Base-by-base conservation (phyloP, 1,284 basidiomycete genomes). In the Prillingera fragicola region DNA sequence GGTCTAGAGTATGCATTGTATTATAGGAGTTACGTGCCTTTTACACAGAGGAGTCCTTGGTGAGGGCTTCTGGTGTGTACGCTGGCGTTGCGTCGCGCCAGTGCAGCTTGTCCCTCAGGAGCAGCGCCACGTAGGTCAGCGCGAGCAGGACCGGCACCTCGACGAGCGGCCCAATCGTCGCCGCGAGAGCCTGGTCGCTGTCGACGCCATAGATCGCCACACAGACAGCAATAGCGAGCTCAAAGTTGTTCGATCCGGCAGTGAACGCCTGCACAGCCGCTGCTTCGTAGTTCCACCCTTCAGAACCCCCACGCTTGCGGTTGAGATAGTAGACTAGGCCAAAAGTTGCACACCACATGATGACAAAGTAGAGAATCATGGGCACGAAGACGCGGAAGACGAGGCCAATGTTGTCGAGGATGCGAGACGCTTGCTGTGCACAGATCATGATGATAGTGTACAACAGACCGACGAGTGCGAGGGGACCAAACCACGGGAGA, bases 331-430 rank as follows among this genome's bases (percentile, higher is more conserved):
- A 80, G 14, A 85, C 69, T 13, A 80, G 57, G 26, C 65, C 69
- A 55, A 87, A 87, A 0, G 81, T 77, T 1, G 73, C 65, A 3
- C 73, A 74, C 84, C 85, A 89, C 79, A 88, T 85, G 63, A 88
- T 69, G 19, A 78, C 54, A 62, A 89, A 90, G 71, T 90, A 90
- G 26, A 84, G 67, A 24, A 85, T 72, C 69, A 88, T 78, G 0
- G 87, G 87, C 2, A 88, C 86, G 52, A 85, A 80, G 1, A 84
- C 80, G 10, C 85, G 78, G 68, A 87, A 86, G 2, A 86, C 83
- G 5, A 78, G 76, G 1, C 84, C 80, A 37, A 87, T 73, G 62
- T 85, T 81, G 53, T 77, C 74, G 1, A 83, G 61, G 52, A 85
- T 82, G 38, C 77, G 75, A 38, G 77, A 50, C 72, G 78, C 52